These are phyloP conservation scores for Psilocybe cyanescens DNA, from an alignment of 768 basidiomycete genomes.

Conservation along the genomic window DNA sequence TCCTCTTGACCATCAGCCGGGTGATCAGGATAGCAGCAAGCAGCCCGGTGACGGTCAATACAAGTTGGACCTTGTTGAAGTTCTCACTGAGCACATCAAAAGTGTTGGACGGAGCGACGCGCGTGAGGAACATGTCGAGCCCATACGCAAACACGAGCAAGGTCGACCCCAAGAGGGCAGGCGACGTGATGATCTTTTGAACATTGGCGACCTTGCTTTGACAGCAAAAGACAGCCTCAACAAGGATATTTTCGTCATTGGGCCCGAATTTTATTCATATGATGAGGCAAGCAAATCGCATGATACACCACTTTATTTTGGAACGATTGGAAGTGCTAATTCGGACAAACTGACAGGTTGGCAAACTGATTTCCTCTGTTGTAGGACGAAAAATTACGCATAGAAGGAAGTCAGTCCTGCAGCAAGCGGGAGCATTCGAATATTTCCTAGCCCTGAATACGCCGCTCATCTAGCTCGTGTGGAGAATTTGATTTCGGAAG, in stretches of 20 bases:
- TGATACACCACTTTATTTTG: not conserved
- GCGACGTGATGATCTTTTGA: conserved; percentile 73
- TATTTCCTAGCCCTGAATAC: conserved; percentile 10
- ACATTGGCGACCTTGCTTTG: conserved; percentile 65
- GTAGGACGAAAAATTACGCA: conserved; percentile 31
- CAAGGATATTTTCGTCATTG: conserved; percentile 14
- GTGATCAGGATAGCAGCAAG: conserved; percentile 75
- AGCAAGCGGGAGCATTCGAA: conserved; percentile 15
- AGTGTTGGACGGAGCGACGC: conserved; percentile 83
- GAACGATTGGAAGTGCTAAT: no score
- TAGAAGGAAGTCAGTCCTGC: conserved; percentile 20
- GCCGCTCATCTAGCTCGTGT: conserved; percentile 15
- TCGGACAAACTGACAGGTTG: conserved; percentile 18
- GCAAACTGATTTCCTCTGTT: conserved; percentile 23
- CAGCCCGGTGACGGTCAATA: conserved; percentile 78
- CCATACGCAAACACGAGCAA: conserved; percentile 87
- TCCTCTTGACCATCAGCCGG: conserved; percentile 79
- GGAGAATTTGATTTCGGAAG: conserved; percentile 21
- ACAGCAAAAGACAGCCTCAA: conserved; percentile 19
- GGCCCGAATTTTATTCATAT: conserved; percentile 18
- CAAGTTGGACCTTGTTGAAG: conserved; percentile 93
- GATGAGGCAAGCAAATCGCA: conserved; percentile 12
- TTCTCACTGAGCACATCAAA: conserved; percentile 92
- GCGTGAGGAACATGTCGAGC: conserved; percentile 87
- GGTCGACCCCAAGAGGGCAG: conserved; percentile 89